A percentile compares a stretch with the other conserved stretches of the same genome.
phyloP scores from a whole-genome alignment of 768 basidiomycete genomes.

The Hysterangium stoloniferum region DNA sequence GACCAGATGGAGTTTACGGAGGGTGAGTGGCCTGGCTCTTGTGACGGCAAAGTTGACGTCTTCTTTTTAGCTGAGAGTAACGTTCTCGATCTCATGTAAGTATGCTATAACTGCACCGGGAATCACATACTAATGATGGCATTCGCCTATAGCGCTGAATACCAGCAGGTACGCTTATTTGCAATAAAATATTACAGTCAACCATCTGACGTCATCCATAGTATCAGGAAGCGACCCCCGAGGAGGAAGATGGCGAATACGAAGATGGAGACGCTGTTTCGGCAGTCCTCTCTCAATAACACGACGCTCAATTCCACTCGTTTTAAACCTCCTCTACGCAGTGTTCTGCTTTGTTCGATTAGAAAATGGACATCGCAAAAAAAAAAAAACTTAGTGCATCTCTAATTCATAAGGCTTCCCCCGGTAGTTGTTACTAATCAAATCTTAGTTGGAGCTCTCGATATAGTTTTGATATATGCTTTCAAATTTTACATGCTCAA shows the following conservation, averaged over 20 bases:
- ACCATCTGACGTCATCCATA: constrained; percentile 18
- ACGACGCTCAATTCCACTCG: too few relatives aligned
- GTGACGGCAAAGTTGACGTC: not conserved
- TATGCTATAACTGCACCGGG: constrained; percentile 11
- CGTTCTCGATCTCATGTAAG: constrained; percentile 71
- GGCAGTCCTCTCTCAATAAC: not conserved
- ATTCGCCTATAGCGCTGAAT: constrained; percentile 57
- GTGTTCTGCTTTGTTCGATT: too few relatives aligned
- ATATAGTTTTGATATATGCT: too few relatives aligned
- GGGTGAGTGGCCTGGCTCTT: constrained; percentile 9
- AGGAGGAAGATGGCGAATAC: constrained; percentile 36
- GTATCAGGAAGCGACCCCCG: constrained; percentile 54
- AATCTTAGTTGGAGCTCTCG: too few relatives aligned
- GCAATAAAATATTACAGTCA: not conserved
- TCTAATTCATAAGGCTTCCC: too few relatives aligned
- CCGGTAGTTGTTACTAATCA: too few relatives aligned
- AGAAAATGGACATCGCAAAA: too few relatives aligned
- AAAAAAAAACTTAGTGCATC: too few relatives aligned
- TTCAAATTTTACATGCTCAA: too few relatives aligned
- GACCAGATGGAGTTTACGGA: constrained; percentile 78
- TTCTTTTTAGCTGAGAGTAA: constrained; percentile 61
- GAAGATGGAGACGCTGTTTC: constrained; percentile 6
- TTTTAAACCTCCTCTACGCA: too few relatives aligned
- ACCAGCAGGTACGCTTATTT: constrained; percentile 59
- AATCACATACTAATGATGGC: constrained; percentile 12